Conservation (phyloP, 176 grass and related monocot genomes). For the Carex myosuroides region DNA sequence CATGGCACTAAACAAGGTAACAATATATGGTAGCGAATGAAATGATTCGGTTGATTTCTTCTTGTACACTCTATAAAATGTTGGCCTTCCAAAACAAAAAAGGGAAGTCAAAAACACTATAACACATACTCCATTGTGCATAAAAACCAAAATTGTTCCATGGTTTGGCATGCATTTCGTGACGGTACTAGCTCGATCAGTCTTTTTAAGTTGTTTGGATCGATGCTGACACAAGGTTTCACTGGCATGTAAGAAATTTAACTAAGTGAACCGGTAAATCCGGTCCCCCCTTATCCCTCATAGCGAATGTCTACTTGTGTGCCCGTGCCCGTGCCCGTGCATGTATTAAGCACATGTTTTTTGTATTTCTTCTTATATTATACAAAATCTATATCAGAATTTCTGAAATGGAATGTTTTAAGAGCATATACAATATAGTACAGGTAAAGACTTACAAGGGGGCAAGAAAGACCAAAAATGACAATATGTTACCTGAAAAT, state of each 20-base stretch:
- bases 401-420: neutral
- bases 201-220: neutral
- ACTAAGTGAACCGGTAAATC: neutral
- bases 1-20: slow-evolving; percentile 76
- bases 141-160: neutral
- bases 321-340: neutral
- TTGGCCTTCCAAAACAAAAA: slow-evolving; percentile 36
- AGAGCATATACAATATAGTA: neutral
- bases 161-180: neutral
- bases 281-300: neutral
- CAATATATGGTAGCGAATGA: slow-evolving; percentile 67
- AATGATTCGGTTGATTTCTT: slow-evolving; percentile 90
- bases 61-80: slow-evolving; percentile 73
- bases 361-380: neutral
- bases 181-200: neutral
- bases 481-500: slow-evolving; percentile 62
- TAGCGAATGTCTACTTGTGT: neutral
- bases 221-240: neutral
- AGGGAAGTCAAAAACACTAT: neutral
- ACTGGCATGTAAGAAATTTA: neutral
- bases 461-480: slow-evolving; percentile 60
- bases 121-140: neutral
- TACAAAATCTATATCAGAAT: neutral
- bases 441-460: slow-evolving; percentile 44
- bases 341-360: no score